These are phyloP conservation scores for Rugosomyces carneus DNA, from an alignment of 1,284 basidiomycete species.

Conservation along the genomic window DNA sequence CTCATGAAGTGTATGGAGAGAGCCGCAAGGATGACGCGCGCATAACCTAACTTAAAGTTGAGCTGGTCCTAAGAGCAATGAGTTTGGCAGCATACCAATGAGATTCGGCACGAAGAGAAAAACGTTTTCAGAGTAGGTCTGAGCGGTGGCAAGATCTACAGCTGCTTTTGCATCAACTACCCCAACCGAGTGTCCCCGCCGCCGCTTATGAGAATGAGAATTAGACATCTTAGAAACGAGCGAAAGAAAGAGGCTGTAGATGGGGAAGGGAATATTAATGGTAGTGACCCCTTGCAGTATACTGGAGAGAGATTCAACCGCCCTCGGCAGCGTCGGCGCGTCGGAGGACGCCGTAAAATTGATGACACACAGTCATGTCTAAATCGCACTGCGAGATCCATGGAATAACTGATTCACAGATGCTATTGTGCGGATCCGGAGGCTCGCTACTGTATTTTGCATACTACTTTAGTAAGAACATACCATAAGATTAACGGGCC, in stretches of 20 bases:
- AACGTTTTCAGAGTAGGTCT: slow-evolving; percentile 85
- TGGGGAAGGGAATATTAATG: too few relatives aligned
- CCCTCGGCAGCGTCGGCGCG: background rate
- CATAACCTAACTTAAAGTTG: slow-evolving; percentile 63
- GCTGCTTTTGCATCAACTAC: slow-evolving; percentile 75
- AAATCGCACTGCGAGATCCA: slow-evolving; percentile 2
- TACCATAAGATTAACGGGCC: too few relatives aligned
- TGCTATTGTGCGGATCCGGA: too few relatives aligned
- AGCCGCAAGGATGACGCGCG: slow-evolving; percentile 87
- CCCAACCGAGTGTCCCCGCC: slow-evolving; percentile 43
- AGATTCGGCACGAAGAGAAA: slow-evolving; percentile 96
- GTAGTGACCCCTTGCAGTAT: slow-evolving; percentile 2
- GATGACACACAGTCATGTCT: too few relatives aligned
- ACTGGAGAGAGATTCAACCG: slow-evolving; percentile 2
- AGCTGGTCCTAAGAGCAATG: background rate
- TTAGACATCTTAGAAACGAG: slow-evolving; percentile 24
- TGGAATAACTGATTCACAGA: too few relatives aligned
- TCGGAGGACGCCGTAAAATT: slow-evolving; percentile 17
- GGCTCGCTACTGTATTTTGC: too few relatives aligned
- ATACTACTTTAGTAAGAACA: too few relatives aligned
- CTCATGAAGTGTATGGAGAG: slow-evolving; percentile 92
- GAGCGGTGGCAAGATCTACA: slow-evolving; percentile 77
- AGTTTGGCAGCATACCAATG: slow-evolving; percentile 57
- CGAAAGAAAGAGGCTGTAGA: slow-evolving; percentile 2
- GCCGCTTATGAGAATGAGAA: slow-evolving; percentile 26